Base-by-base conservation (phyloP, 768 basidiomycete species). In the Rhizopogon rudus region DNA sequence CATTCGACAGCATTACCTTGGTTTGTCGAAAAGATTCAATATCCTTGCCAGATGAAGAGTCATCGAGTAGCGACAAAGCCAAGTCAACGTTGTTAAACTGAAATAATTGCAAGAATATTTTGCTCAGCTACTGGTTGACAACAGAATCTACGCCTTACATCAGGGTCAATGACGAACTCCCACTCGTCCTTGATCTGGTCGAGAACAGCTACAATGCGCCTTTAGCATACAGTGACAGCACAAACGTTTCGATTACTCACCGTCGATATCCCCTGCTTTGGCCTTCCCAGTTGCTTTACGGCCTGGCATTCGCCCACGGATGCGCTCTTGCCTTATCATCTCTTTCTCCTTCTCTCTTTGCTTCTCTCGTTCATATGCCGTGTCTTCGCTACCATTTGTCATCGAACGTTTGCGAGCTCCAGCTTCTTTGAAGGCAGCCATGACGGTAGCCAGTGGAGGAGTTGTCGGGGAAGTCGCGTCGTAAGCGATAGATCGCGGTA, bases 1-100 rank as follows among this genome's bases (percentile, higher is more conserved):
- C 88, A 53, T 78, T 80, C 29, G 90, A 88, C 16, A 96, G 76
- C 78, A 88, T 81, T 7, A 79, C 72, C 70, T 92, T 93, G 3
- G 90, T 88, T 42, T 77, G 72, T 31, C 82, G 78, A 67, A 96
- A 96, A 1, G 91, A 89, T 6, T 81, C 75, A 64, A 92, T 84
- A 60, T 86, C 83, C 66, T 87, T 89, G 3, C 87, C 88, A 0
- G 76, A 70, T 10, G 87, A 84, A 1, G 83, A 82, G 41, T 86
- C 80, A 60, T 94, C 91, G 25, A 99, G 75, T 3, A 99, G 79
- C 62, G 93, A 87, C 14, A 99, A 80, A 4, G 97, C 95, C 39
- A 98, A 78, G 64, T 95, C 89, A 35, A 97, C 95, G 46, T 89
- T 88, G 67, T 97, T 96, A 73, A 98, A 99, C 87, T 94, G 63